Base-by-base conservation (phyloP, 2,329 filamentous ascomycete species). In the Arthrobotrys pseudoclavata region DNA sequence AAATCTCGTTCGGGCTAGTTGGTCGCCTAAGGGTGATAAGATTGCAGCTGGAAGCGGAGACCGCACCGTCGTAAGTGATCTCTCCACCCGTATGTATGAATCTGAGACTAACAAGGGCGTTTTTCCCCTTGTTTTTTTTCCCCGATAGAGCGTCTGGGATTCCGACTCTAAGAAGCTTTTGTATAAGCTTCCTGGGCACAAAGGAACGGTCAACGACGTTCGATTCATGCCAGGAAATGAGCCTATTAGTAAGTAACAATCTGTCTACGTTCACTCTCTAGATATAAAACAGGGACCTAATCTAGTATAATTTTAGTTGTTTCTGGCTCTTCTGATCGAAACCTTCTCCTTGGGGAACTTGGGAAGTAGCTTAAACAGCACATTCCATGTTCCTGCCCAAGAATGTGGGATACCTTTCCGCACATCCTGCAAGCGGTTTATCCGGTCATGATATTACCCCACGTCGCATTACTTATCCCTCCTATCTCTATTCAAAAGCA, bases 161-260 rank as follows among this genome's bases (percentile, higher is more conserved):
- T 90, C 87, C 69, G 90, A 92, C 83, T 92, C 89, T n/a, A 94
- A 92, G 74, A 98, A 96, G 85, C 86, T 99, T 81, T 84, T 97
- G 79, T 96, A 97, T 85, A 98, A 98, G 85, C 87, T 99, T 64
- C 96, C 96, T 0, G 96, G 96, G 0, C 96, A 99, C 84, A 96
- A 94, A 84, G 96, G 95, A 37, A 93, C 92, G 0, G 96, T 98
- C 63, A 99, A 98, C 83, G 94, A 95, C 83, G 95, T 95, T 68
- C 91, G 96, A 81, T 96, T 99, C 83, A 91, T 93, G 60, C 94
- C 95, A 3, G 88, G 89, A 45, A 89, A 91, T 77, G 94, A 97
- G 81, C 93, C 94, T 20, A 92, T 97, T 79, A 88, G 94, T 97
- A 88, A 90, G 93, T 90, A 45, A 40, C 5, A 20, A n/a, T 10